Evolutionary conservation across 495 filamentous ascomycete species (phyloP).

Genomic region (Penicillium canescens): DNA sequence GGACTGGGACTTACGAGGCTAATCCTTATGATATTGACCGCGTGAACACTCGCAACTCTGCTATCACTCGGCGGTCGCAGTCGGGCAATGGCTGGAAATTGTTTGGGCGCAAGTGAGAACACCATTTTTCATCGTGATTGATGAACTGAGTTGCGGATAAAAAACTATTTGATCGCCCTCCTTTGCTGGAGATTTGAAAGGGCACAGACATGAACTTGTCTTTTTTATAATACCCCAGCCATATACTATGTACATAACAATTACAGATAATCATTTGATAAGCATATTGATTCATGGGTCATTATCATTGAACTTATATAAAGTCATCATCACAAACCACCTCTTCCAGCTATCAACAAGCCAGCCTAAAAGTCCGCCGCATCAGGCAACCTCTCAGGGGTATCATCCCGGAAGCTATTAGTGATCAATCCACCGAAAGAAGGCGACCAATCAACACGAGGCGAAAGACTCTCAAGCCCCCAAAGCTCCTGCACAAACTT

Average conservation of each 20-base stretch:
- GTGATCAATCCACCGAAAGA: constrained; percentile 40
- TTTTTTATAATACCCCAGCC: constrained; percentile 1
- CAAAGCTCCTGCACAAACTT: constrained; percentile 44
- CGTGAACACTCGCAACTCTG: constrained; percentile 29
- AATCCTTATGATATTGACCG: constrained; percentile 32
- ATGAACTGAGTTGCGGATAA: neutral
- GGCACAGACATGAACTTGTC: neutral
- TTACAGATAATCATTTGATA: no score
- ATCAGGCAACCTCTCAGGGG: constrained; percentile 24
- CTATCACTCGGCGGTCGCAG: constrained; percentile 23
- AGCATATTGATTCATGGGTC: no score
- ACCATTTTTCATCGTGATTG: neutral
- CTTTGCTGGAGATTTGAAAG: no score
- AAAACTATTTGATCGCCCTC: no score
- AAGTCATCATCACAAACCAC: no score
- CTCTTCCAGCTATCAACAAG: no score
- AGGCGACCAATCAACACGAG: constrained; percentile 45
- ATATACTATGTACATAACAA: no score
- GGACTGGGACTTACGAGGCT: constrained; percentile 19
- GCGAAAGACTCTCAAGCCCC: constrained; percentile 42
- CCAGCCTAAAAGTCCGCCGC: constrained; percentile 22
- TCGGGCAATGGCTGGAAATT: constrained; percentile 5
- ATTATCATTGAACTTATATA: no score
- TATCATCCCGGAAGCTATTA: constrained; percentile 28
- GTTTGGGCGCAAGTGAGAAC: constrained; percentile 5